Conservation (phyloP, 2,329 filamentous ascomycete species). For the Magnaporthiopsis rhizophila region DNA sequence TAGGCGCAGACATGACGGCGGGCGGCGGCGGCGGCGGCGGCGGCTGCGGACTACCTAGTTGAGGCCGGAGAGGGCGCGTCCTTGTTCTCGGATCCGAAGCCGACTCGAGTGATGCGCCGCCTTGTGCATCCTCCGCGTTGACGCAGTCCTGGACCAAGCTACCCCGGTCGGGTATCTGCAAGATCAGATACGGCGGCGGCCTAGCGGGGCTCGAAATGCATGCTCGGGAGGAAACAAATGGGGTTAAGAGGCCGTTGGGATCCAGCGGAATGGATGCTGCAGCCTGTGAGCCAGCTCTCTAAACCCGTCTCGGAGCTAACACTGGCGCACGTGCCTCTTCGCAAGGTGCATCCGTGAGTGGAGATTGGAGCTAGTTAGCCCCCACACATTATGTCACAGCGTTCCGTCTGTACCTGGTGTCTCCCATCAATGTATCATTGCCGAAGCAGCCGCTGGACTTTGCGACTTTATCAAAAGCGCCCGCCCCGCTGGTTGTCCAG, state of each 20-base stretch:
- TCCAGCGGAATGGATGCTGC: no score
- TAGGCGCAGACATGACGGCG: conserved; percentile 6
- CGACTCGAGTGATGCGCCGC: background rate
- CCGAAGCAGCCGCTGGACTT: background rate
- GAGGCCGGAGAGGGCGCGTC: background rate
- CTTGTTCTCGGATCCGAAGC: background rate
- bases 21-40: background rate
- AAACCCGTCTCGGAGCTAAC: no score
- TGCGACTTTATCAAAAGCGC: no score
- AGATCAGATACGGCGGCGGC: background rate
- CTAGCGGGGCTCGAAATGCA: background rate
- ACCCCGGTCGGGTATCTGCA: background rate
- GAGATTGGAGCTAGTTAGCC: background rate
- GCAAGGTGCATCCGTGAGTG: background rate
- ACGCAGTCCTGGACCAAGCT: background rate
- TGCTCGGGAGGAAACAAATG: background rate
- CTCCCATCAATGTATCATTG: background rate
- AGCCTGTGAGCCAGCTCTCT: no score
- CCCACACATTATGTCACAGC: background rate
- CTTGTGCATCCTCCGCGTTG: background rate
- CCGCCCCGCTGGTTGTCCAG: background rate
- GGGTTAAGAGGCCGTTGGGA: no score
- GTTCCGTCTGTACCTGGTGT: background rate
- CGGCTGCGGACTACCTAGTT: background rate
- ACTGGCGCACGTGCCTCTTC: background rate